phyloP scores from a whole-genome alignment of 352 stramenopile species.

The Globisporangium recalcitrans region DNA sequence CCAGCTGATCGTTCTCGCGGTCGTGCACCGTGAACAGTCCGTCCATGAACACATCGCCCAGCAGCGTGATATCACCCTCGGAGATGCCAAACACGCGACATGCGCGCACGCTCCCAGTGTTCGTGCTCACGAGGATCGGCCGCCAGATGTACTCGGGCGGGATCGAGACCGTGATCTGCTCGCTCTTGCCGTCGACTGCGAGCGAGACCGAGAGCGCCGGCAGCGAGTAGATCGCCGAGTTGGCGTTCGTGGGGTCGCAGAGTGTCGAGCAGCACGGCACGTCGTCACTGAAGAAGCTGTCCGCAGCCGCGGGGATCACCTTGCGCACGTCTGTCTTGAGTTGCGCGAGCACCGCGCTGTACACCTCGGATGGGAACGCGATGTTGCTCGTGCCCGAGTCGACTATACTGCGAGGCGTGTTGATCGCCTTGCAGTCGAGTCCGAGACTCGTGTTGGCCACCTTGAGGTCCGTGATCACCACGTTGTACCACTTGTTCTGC shows the following conservation, averaged over 20 bases:
- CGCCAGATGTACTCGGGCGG: slow-evolving; percentile 82
- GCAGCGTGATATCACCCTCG: slow-evolving; percentile 64
- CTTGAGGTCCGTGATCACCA: slow-evolving; percentile 65
- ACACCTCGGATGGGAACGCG: slow-evolving; percentile 64
- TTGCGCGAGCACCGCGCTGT: slow-evolving; percentile 46
- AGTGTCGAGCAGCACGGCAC: slow-evolving; percentile 58
- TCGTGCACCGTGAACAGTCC: slow-evolving; percentile 80
- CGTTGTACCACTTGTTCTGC: slow-evolving; percentile 74
- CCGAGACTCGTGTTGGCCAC: slow-evolving; percentile 40
- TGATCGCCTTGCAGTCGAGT: slow-evolving; percentile 58
- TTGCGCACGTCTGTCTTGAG: slow-evolving; percentile 51
- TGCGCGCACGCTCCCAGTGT: slow-evolving; percentile 23
- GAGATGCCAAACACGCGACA: slow-evolving; percentile 83
- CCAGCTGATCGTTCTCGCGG: slow-evolving; percentile 44
- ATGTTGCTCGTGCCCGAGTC: slow-evolving; percentile 81
- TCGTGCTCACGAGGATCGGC: slow-evolving; percentile 52
- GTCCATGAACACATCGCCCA: slow-evolving; percentile 85
- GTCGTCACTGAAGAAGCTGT: slow-evolving; percentile 69
- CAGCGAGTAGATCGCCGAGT: slow-evolving; percentile 57
- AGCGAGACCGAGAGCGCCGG: slow-evolving; percentile 60
- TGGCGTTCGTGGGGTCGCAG: slow-evolving; percentile 60
- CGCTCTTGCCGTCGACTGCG: slow-evolving; percentile 35
- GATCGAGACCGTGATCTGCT: slow-evolving; percentile 74
- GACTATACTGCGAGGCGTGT: slow-evolving; percentile 66
- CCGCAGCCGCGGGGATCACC: slow-evolving; percentile 30